Percentiles rank a stretch among this genome's conserved stretches.
Evolutionary conservation across 345 rosid species (phyloP).

Genomic region (Stellera chamaejasme): DNA sequence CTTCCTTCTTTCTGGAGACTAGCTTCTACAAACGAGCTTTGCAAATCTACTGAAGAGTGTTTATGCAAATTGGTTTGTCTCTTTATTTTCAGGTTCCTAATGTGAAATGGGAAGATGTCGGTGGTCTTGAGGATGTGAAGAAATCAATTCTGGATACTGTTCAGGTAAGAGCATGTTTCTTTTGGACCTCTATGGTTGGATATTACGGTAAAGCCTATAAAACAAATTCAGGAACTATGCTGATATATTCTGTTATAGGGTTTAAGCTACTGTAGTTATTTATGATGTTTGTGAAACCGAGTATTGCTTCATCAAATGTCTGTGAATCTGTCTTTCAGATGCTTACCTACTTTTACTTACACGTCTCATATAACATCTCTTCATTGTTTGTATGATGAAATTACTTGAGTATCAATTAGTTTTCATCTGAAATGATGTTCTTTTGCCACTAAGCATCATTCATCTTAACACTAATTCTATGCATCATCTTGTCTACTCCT

Average conservation of each 20-base stretch:
- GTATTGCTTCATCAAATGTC: no score
- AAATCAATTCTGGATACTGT: conserved; percentile 90
- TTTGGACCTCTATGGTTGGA: not conserved
- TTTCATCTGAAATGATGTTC: not conserved
- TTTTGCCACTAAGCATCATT: not conserved
- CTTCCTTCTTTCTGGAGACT: not conserved
- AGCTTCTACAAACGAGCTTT: conserved; percentile 5
- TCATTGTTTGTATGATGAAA: no score
- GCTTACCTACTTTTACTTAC: no score
- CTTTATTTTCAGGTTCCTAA: conserved; percentile 55
- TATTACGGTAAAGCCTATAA: no score
- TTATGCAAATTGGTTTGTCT: conserved; percentile 4
- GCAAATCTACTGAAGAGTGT: not conserved
- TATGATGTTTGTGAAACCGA: no score
- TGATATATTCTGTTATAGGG: no score
- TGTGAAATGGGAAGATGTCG: conserved; percentile 98
- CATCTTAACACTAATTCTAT: not conserved
- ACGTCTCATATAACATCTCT: no score
- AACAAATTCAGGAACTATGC: no score
- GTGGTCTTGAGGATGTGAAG: conserved; percentile 97
- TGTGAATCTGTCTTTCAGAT: no score
- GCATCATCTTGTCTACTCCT: not conserved
- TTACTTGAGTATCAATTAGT: not conserved
- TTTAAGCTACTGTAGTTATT: no score
- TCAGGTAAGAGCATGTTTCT: conserved; percentile 37